Evolutionary conservation across 1,139 yeast genomes (phyloP).

Genomic region (Scheffersomyces segobiensis): DNA sequence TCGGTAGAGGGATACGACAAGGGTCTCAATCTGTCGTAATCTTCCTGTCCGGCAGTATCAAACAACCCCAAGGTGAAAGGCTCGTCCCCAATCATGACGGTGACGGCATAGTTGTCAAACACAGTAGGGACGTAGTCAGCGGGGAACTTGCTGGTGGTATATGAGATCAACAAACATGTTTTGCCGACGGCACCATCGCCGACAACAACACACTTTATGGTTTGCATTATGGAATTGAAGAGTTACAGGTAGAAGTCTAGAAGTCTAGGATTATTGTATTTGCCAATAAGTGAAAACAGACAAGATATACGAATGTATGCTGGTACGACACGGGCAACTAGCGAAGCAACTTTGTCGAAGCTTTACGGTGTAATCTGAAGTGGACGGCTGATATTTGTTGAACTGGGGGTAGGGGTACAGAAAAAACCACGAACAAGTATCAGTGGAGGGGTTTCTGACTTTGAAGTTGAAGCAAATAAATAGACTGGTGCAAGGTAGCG

Average conservation of each 20-base stretch:
- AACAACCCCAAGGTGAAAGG: slow-evolving; percentile 94
- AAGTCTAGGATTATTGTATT: neutral
- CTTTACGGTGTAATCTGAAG: neutral
- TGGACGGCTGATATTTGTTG: neutral
- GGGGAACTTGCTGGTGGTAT: slow-evolving; percentile 93
- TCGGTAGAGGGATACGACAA: slow-evolving; percentile 96
- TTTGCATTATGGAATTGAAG: slow-evolving; percentile 53
- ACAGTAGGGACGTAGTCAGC: slow-evolving; percentile 95
- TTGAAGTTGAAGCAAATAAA: neutral
- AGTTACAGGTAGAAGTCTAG: neutral
- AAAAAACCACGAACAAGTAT: neutral
- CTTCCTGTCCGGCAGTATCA: slow-evolving; percentile 99
- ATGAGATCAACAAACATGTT: slow-evolving; percentile 58
- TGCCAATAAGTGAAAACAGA: neutral
- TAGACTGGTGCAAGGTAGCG: neutral
- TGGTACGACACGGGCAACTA: neutral
- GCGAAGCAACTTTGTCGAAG: neutral
- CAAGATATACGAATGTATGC: neutral
- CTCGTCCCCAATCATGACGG: slow-evolving; percentile 98
- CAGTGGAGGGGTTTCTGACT: neutral
- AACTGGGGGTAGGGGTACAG: neutral
- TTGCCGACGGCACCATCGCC: slow-evolving; percentile 98
- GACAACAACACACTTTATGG: slow-evolving; percentile 93
- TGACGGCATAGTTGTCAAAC: slow-evolving; percentile 95
- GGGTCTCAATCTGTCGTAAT: slow-evolving; percentile 95